These are phyloP conservation scores for Purpureocillium lavendulum DNA, from an alignment of 2,329 filamentous ascomycete species.

Conservation along the genomic window DNA sequence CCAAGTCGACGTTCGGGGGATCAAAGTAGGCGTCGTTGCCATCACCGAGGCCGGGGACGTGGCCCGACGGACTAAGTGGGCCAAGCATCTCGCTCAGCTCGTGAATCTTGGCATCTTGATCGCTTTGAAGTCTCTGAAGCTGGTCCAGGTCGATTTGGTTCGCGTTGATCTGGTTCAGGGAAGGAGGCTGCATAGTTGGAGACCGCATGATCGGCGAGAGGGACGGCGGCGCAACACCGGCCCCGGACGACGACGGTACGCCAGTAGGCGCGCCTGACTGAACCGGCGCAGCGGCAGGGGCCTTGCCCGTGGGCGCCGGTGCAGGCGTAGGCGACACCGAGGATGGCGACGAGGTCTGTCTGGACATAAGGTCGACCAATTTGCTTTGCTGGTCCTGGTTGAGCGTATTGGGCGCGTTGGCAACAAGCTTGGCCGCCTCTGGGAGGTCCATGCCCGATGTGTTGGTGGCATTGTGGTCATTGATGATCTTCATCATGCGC, in stretches of 20 bases:
- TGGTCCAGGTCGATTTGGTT: constrained; percentile 71
- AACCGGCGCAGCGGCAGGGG: background rate
- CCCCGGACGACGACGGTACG: constrained; percentile 13
- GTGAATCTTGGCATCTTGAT: constrained; percentile 70
- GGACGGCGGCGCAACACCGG: constrained; percentile 22
- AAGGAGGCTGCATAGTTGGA: constrained; percentile 33
- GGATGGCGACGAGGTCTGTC: constrained; percentile 21
- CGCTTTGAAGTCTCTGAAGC: constrained; percentile 67
- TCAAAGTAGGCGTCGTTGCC: constrained; percentile 25
- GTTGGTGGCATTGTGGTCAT: constrained; percentile 52
- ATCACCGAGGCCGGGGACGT: constrained; percentile 61
- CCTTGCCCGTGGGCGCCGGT: constrained; percentile 2
- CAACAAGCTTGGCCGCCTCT: constrained; percentile 40
- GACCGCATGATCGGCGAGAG: constrained; percentile 43
- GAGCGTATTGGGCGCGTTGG: constrained; percentile 45
- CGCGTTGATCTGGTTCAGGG: constrained; percentile 55
- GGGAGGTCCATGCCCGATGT: constrained; percentile 41
- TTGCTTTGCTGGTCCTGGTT: constrained; percentile 49
- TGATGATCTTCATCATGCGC: constrained; percentile 58
- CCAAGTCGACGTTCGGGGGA: constrained; percentile 34
- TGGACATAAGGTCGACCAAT: constrained; percentile 53
- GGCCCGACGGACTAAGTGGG: constrained; percentile 71
- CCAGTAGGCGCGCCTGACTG: background rate
- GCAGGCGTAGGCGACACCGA: constrained; percentile 14
- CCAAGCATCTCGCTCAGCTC: constrained; percentile 66